Percentiles rank a stretch among this genome's conserved stretches.
These are phyloP conservation scores for Neopestalotiopsis sp. DNA, from an alignment of 2,329 filamentous ascomycete genomes.

Conservation along the genomic window DNA sequence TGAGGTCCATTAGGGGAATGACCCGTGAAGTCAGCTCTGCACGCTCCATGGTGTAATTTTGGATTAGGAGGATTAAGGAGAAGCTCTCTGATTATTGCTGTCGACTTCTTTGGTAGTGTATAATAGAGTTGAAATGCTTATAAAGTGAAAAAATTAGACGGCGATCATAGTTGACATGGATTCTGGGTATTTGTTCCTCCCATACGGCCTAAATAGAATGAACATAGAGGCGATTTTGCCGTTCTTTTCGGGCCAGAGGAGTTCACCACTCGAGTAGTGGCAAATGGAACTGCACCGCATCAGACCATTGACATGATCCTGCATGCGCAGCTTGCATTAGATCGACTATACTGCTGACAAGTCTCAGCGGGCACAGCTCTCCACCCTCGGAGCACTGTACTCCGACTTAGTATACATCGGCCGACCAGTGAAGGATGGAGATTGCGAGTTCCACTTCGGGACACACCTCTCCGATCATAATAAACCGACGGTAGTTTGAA, in stretches of 20 bases:
- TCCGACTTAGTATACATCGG: background rate
- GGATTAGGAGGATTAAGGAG: background rate
- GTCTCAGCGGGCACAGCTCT: background rate
- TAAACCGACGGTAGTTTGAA: too few relatives aligned
- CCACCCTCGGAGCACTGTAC: background rate
- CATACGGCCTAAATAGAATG: background rate
- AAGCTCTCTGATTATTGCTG: too few relatives aligned
- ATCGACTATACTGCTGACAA: background rate
- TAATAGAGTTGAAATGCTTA: background rate
- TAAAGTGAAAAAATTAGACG: too few relatives aligned
- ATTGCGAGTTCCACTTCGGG: too few relatives aligned
- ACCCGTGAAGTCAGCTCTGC: slow-evolving; percentile 17
- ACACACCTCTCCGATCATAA: too few relatives aligned
- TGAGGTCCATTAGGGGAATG: slow-evolving; percentile 18
- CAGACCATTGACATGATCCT: background rate
- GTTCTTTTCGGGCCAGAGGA: background rate
- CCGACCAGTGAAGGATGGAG: too few relatives aligned
- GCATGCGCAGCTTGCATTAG: background rate
- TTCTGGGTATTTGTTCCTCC: too few relatives aligned
- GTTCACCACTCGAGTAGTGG: background rate
- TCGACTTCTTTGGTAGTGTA: background rate
- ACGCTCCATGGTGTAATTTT: background rate
- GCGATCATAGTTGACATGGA: too few relatives aligned
- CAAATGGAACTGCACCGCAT: background rate
- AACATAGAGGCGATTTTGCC: background rate